Conservation (phyloP, 768 basidiomycete species). For the Boletus rubescentipes region DNA sequence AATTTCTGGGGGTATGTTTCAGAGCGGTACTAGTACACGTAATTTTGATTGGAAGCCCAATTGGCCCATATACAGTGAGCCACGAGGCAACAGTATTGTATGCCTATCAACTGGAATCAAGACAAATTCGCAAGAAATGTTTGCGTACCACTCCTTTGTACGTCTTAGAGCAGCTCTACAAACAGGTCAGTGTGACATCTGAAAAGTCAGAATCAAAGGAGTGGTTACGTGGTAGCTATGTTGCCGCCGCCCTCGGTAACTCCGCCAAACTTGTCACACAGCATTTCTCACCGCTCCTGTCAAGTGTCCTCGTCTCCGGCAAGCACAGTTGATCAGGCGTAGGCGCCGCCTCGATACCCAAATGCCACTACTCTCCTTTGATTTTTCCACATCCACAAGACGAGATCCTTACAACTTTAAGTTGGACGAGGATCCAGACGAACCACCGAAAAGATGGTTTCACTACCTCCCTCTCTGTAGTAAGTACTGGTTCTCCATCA, state of each 20-base stretch:
- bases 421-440: constrained; percentile 34
- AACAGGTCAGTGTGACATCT: too few species aligned
- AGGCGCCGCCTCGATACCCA: constrained; percentile 1
- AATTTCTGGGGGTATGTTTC: neutral
- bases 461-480: constrained; percentile 58
- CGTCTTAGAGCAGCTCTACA: too few species aligned
- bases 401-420: constrained; percentile 1
- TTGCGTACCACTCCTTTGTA: too few species aligned
- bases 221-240: too few species aligned
- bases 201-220: too few species aligned
- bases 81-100: too few species aligned
- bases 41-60: neutral
- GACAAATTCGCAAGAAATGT: too few species aligned
- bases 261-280: neutral
- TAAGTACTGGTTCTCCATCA: constrained; percentile 29
- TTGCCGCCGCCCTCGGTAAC: too few species aligned
- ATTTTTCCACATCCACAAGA: constrained; percentile 16
- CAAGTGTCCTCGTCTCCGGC: neutral
- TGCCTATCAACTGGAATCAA: too few species aligned
- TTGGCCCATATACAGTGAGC: neutral
- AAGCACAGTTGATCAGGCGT: neutral
- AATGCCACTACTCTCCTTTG: constrained; percentile 34
- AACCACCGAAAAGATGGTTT: constrained; percentile 49
- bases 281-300: neutral
- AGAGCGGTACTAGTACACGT: neutral